Conservation (phyloP, 805 yeast genomes). For the Yamadazyma sp. region DNA sequence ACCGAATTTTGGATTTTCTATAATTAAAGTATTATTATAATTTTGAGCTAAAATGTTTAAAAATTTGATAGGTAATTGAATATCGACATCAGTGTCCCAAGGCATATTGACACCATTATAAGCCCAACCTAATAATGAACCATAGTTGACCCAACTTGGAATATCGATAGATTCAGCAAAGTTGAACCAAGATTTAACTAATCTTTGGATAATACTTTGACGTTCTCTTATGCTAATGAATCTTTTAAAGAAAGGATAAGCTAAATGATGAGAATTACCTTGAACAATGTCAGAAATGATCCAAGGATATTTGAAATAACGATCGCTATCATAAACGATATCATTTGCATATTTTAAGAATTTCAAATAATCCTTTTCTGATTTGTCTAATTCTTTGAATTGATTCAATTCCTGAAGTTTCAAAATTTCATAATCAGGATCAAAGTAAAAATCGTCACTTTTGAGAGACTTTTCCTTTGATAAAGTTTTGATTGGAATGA, state of each 20-base stretch:
- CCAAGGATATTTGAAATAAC: slow-evolving; percentile 41
- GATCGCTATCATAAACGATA: slow-evolving; percentile 22
- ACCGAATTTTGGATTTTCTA: slow-evolving; percentile 31
- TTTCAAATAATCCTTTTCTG: slow-evolving; percentile 23
- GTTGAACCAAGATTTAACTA: slow-evolving; percentile 36
- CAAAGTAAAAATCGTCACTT: slow-evolving; percentile 27
- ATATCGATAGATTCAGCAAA: slow-evolving; percentile 30
- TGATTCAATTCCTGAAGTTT: slow-evolving; percentile 18
- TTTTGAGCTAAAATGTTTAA: slow-evolving; percentile 22
- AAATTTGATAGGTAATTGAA: slow-evolving; percentile 25
- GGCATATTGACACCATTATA: slow-evolving; percentile 31
- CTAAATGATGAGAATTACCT: slow-evolving; percentile 32
- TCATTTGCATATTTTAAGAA: slow-evolving; percentile 27
- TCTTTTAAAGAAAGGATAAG: slow-evolving; percentile 36
- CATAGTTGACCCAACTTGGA: slow-evolving; percentile 28
- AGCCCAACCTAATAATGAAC: slow-evolving; percentile 29
- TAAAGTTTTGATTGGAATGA: slow-evolving; percentile 7
- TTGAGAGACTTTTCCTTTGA: slow-evolving; percentile 16
- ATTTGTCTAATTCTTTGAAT: slow-evolving; percentile 11
- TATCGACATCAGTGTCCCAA: slow-evolving; percentile 30
- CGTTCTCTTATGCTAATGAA: slow-evolving; percentile 33
- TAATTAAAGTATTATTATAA: slow-evolving; percentile 21
- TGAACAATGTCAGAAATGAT: slow-evolving; percentile 31
- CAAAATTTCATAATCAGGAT: slow-evolving; percentile 26
- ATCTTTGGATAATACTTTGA: slow-evolving; percentile 35